Conservation (phyloP, 1,284 basidiomycete genomes). For the Inonotus hispidus region DNA sequence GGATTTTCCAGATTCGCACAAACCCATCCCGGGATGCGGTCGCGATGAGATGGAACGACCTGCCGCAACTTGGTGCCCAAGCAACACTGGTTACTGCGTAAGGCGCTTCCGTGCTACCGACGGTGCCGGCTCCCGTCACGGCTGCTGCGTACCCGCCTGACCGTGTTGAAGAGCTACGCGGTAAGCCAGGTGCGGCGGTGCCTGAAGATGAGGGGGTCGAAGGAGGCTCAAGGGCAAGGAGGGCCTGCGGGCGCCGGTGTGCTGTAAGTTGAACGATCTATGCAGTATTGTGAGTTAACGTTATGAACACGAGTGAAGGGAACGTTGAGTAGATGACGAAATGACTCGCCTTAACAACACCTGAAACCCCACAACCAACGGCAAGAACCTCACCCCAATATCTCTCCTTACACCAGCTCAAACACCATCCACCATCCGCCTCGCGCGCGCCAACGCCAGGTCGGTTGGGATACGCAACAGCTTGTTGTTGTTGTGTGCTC, state of each 20-base stretch:
- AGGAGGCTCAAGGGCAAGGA: slow-evolving; percentile 26
- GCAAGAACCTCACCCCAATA: slow-evolving; percentile 91
- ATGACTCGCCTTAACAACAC: slow-evolving; percentile 67
- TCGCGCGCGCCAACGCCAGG: slow-evolving; percentile 61
- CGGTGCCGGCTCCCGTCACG: neutral
- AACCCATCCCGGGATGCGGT: slow-evolving; percentile 82
- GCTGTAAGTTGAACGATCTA: slow-evolving; percentile 41
- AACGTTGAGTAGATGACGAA: neutral
- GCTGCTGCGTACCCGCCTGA: slow-evolving; percentile 17
- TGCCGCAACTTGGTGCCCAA: slow-evolving; percentile 89
- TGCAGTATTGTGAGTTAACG: neutral
- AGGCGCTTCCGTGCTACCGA: slow-evolving; percentile 28
- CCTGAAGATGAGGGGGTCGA: neutral
- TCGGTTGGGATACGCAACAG: slow-evolving; percentile 37
- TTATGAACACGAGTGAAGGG: neutral
- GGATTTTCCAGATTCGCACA: slow-evolving; percentile 82
- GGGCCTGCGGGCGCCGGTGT: slow-evolving; percentile 27
- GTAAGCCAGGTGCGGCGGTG: slow-evolving; percentile 18
- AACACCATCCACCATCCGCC: slow-evolving; percentile 86
- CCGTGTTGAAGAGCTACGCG: slow-evolving; percentile 15
- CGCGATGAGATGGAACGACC: slow-evolving; percentile 88
- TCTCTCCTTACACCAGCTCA: slow-evolving; percentile 91
- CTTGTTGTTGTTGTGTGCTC: slow-evolving; percentile 37
- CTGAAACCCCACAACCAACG: slow-evolving; percentile 64
- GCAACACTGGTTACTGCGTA: slow-evolving; percentile 74